Base-by-base conservation (phyloP, 1,284 basidiomycete species). In the Puccinia triticina region DNA sequence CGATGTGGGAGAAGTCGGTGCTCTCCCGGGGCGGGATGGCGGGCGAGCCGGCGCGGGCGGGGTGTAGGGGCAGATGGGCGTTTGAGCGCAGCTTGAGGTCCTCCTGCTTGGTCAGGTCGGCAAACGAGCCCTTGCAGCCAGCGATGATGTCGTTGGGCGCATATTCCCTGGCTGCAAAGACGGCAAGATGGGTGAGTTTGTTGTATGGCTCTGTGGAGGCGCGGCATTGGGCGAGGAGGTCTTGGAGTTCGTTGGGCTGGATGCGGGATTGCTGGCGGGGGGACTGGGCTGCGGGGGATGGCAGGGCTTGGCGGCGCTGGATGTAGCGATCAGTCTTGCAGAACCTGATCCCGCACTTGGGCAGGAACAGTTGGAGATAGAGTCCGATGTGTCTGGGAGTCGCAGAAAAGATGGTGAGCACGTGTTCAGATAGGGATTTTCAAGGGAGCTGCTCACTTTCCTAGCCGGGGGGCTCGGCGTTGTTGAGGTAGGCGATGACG, bases 1-100 rank as follows among this genome's bases (percentile, higher is more conserved):
- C 78, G 14, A 81, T 55, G 72, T 81, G 78, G n/a, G 78, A 81
- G 37, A 81, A 81, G 40, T 81, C 69, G 53, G 78, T 67, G 37
- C 32, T 43, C 32, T 50, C 61, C 18, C 64, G 55, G 12, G 55
- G 75, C 29, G 53, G 18, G 8, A 34, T 23, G 7, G 48, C 72
- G 23, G 26, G n/a, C 26, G 55, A 57, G n/a, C 55, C 34, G n/a
- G 67, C 21, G 14, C 57, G 72, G 2, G 53, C 12, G n/a, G n/a
- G n/a, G n/a, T n/a, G n/a, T n/a, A n/a, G n/a, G 7, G 53, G 29
- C 40, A 59, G 37, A 29, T 76, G 74, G 8, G 74, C 74, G 26
- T 76, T 76, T 10, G 76, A 78, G 37, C 79, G 34, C 11, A 82
- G 61, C 21, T 64, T 40, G 34, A 75, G 26, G 64, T 82, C 72